Evolutionary conservation across 345 rosid species (phyloP).

Genomic region (Euphorbia lathyris): DNA sequence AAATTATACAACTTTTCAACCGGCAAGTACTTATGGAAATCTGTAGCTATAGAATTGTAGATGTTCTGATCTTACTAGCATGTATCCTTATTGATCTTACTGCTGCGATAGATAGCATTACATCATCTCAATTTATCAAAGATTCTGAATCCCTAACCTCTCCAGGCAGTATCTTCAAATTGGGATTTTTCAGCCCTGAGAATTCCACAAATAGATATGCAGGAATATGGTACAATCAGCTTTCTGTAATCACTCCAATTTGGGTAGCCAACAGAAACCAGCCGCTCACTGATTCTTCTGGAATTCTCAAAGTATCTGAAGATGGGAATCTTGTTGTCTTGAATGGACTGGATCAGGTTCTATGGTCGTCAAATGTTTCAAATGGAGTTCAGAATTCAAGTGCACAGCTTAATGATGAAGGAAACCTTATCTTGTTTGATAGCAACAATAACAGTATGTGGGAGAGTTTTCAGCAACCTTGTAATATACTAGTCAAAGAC

Average conservation of each 20-base stretch:
- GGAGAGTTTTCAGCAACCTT: slow-evolving; percentile 59
- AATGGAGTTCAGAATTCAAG: slow-evolving; percentile 17
- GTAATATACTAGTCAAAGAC: slow-evolving; percentile 24
- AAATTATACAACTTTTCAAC: not conserved
- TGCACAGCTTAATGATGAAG: slow-evolving; percentile 44
- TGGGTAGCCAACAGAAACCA: slow-evolving; percentile 19
- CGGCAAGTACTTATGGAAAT: not conserved
- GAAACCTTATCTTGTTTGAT: slow-evolving; percentile 47
- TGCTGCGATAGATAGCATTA: not conserved
- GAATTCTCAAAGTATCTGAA: slow-evolving; percentile 33
- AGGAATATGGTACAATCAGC: slow-evolving; percentile 7
- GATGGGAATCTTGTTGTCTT: slow-evolving; percentile 46
- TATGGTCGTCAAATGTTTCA: slow-evolving; percentile 54
- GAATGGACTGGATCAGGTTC: slow-evolving; percentile 27
- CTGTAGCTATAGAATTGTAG: not conserved
- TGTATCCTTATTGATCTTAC: not conserved
- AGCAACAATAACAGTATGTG: slow-evolving; percentile 30
- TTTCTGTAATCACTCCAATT: not conserved
- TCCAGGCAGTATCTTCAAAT: not conserved
- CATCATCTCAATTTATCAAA: not conserved
- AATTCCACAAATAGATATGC: slow-evolving; percentile 10
- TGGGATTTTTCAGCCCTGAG: slow-evolving; percentile 17
- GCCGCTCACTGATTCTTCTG: slow-evolving; percentile 28
- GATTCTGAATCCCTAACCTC: slow-evolving; percentile 12
- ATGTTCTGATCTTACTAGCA: not conserved